Evolutionary conservation across 495 filamentous ascomycete species (phyloP), one percentile per base, ranked within the genome.

Genomic region (Aeminium ludgeri): DNA sequence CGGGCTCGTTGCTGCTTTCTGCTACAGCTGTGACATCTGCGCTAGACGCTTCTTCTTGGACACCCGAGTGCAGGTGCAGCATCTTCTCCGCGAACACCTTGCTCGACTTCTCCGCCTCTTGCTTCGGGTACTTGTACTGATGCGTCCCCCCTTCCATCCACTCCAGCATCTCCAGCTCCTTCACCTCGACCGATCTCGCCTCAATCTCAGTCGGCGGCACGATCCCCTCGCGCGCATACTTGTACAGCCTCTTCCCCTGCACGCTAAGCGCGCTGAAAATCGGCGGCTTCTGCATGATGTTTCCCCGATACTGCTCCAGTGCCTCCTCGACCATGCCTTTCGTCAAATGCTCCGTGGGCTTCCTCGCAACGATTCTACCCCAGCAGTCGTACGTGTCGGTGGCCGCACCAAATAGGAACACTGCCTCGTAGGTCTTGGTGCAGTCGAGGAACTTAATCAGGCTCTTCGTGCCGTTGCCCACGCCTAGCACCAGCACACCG

Each of bases 171-270:
- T 91, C 79, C 47, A 96, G 55, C 18, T 80, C 68, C 34, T 66
- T 50, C 1, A 89, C 82, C 38, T 80, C 74, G 3, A 96, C 80
- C 0, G 78, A 74, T 38, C 89, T 60, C 42, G 76, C 67, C 57
- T 84, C 67, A 38, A 99, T 89, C 59, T 91, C 81, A 41, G 76
- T 63, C 2, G 87, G 87, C 6, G 86, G 72, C 38, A 77, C 68
- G 54, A 79, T 82, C 1, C 91, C 91, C 55, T 82, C 82, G 11
- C 91, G 65, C 20, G 91, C 91, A 61, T 96, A 96, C 64, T 99
- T 86, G 52, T 96, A 99, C 20, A 93, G 65, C 20, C 75, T 76
- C 64, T 94, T 96, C 1, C 89, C 89, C 39, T 94, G 63, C 48
- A 95, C 77, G 55, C 79, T 80, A 30, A 96, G 65, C 19, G 91